These are phyloP conservation scores for Meyerozyma sp. DNA, from an alignment of 1,139 yeast species.

Conservation along the genomic window DNA sequence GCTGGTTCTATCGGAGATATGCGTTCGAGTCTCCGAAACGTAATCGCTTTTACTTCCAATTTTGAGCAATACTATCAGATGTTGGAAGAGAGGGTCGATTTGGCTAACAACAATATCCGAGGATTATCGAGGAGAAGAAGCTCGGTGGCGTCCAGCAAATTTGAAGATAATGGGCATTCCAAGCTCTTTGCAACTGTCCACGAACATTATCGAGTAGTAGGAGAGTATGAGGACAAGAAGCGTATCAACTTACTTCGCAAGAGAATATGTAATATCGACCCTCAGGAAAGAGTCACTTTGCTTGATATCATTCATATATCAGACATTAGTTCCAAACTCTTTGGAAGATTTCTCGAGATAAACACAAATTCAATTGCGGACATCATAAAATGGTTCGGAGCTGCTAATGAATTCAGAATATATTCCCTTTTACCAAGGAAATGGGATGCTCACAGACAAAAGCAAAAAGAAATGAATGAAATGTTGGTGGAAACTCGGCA, in stretches of 20 bases:
- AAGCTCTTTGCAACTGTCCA: constrained; percentile 22
- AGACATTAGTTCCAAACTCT: constrained; percentile 7
- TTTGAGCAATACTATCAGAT: constrained; percentile 28
- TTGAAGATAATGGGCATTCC: constrained; percentile 14
- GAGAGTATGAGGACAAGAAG: constrained; percentile 21
- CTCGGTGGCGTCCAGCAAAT: constrained; percentile 2
- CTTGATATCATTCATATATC: constrained; percentile 24
- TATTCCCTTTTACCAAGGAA: constrained; percentile 15
- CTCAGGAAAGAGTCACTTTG: constrained; percentile 9
- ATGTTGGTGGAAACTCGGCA: constrained; percentile 10
- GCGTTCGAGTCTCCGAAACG: constrained; percentile 18
- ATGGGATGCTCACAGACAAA: constrained; percentile 8
- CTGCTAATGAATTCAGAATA: constrained; percentile 26
- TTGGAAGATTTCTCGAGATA: constrained; percentile 14
- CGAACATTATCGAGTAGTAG: constrained; percentile 28
- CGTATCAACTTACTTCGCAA: constrained; percentile 17
- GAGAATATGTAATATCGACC: constrained; percentile 15
- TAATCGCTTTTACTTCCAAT: constrained; percentile 20
- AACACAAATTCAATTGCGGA: constrained; percentile 15
- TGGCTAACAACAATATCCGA: constrained; percentile 9
- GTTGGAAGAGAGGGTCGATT: constrained; percentile 22
- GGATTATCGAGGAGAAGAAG: constrained; percentile 12
- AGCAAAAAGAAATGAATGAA: constrained; percentile 16
- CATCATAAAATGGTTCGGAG: constrained; percentile 20
- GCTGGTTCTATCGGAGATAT: constrained; percentile 24